phyloP scores from a whole-genome alignment of 1,284 basidiomycete species.

The Mycosarcoma maydis region DNA sequence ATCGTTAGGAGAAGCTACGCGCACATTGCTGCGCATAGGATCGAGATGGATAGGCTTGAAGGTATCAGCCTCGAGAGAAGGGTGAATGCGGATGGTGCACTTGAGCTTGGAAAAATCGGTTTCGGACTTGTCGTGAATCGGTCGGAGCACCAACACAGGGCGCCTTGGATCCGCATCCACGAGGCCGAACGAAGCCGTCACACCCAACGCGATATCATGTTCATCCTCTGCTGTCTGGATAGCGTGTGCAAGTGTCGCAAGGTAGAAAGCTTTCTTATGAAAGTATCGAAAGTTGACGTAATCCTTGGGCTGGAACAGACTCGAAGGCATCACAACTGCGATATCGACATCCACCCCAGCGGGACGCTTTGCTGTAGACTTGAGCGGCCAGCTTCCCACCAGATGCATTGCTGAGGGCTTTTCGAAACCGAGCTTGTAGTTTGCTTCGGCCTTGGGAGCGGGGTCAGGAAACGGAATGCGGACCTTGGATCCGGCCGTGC shows the following conservation, averaged over 20 bases:
- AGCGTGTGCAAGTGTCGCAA: slow-evolving; percentile 80
- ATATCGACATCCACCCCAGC: slow-evolving; percentile 61
- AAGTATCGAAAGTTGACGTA: slow-evolving; percentile 89
- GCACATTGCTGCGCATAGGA: slow-evolving; percentile 73
- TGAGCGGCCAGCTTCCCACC: slow-evolving; percentile 66
- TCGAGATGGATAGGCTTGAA: slow-evolving; percentile 77
- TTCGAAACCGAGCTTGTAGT: slow-evolving; percentile 79
- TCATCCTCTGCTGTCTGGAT: slow-evolving; percentile 67
- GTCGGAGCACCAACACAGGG: slow-evolving; percentile 75
- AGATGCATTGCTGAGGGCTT: slow-evolving; percentile 79
- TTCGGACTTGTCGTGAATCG: slow-evolving; percentile 71
- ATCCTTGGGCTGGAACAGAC: slow-evolving; percentile 92
- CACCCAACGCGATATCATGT: slow-evolving; percentile 69
- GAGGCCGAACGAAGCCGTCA: slow-evolving; percentile 75
- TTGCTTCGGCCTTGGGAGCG: slow-evolving; percentile 67
- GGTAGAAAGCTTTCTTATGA: slow-evolving; percentile 90
- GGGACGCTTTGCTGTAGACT: slow-evolving; percentile 53
- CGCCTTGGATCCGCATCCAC: slow-evolving; percentile 75
- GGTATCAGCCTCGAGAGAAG: slow-evolving; percentile 73
- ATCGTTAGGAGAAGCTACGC: slow-evolving; percentile 39
- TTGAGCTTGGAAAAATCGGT: slow-evolving; percentile 77
- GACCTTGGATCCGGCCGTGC: slow-evolving; percentile 66
- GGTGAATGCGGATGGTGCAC: slow-evolving; percentile 78
- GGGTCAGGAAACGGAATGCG: slow-evolving; percentile 69
- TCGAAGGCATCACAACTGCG: slow-evolving; percentile 69